Conservation (phyloP, 2,329 filamentous ascomycete species). For the Ciborinia camelliae region DNA sequence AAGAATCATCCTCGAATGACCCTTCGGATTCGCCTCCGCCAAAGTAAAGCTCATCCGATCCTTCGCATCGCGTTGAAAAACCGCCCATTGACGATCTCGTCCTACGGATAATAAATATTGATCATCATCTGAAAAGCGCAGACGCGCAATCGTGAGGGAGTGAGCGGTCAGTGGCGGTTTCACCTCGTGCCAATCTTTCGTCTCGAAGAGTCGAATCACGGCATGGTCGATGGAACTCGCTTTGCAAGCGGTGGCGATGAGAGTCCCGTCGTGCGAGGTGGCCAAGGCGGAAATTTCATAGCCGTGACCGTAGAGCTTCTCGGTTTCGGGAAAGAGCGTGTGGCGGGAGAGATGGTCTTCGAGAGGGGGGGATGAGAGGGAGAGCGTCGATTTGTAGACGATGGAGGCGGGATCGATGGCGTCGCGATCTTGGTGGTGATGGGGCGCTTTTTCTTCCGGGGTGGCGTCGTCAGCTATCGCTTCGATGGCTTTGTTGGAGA, state of each 20-base stretch:
- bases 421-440: conserved; percentile 49
- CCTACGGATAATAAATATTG: conserved; percentile 79
- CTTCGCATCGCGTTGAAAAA: conserved; percentile 59
- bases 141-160: conserved; percentile 76
- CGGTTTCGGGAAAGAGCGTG: conserved; percentile 91
- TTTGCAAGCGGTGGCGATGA: conserved; percentile 89
- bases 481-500: conserved; percentile 92
- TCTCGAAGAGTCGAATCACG: conserved; percentile 88
- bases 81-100: conserved; percentile 83
- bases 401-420: conserved; percentile 54
- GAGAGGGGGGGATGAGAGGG: conserved; percentile 70
- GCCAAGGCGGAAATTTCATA: conserved; percentile 93
- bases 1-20: conserved; percentile 88
- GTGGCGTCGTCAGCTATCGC: conserved; percentile 50
- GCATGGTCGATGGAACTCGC: conserved; percentile 92
- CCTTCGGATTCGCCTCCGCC: conserved; percentile 70
- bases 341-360: conserved; percentile 88
- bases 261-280: conserved; percentile 65
- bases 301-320: conserved; percentile 96
- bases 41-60: conserved; percentile 50
- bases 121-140: conserved; percentile 77
- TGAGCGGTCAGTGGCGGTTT: conserved; percentile 81
- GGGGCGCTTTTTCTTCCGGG: conserved; percentile 38
- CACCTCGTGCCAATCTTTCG: conserved; percentile 81
- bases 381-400: conserved; percentile 58